Evolutionary conservation across 805 yeast species (phyloP).

Genomic region (Candida rishiriensis): DNA sequence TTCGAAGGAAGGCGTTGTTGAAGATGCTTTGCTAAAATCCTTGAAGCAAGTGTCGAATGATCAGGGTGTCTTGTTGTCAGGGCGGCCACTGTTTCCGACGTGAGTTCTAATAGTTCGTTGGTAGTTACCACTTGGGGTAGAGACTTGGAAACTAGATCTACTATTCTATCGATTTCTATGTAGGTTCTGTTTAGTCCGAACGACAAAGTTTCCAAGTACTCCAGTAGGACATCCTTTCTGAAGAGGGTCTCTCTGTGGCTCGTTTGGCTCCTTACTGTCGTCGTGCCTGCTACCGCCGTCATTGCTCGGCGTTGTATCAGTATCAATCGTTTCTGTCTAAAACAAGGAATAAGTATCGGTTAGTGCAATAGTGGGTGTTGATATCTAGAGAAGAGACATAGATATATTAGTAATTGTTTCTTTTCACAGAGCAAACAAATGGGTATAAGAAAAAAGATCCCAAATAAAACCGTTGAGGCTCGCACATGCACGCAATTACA

Average conservation of each 20-base stretch:
- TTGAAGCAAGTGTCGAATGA: conserved; percentile 86
- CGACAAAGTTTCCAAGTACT: conserved; percentile 7
- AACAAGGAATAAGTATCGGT: too few species aligned
- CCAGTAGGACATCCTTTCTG: conserved; percentile 6
- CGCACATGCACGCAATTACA: conserved; percentile 6
- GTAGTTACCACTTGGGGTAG: conserved; percentile 45
- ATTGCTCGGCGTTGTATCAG: conserved; percentile 1
- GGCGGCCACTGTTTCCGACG: conserved; percentile 93
- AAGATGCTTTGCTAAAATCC: conserved; percentile 78
- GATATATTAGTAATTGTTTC: too few species aligned
- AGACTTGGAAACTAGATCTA: conserved; percentile 44
- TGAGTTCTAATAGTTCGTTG: conserved; percentile 37
- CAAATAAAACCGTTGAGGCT: background rate
- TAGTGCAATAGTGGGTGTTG: too few species aligned
- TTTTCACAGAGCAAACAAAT: too few species aligned
- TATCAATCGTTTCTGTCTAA: too few species aligned
- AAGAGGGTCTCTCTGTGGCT: conserved; percentile 6
- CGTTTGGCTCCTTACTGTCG: conserved; percentile 2
- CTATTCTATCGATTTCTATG: conserved; percentile 42
- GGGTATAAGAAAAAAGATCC: too few species aligned
- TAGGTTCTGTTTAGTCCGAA: conserved; percentile 37
- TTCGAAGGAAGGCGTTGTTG: conserved; percentile 79
- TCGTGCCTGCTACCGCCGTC: conserved; percentile 9
- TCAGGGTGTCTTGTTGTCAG: conserved; percentile 95
- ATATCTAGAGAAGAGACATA: too few species aligned